Evolutionary conservation across 1,284 basidiomycete species (phyloP).

Genomic region (Crepidotus sp.): DNA sequence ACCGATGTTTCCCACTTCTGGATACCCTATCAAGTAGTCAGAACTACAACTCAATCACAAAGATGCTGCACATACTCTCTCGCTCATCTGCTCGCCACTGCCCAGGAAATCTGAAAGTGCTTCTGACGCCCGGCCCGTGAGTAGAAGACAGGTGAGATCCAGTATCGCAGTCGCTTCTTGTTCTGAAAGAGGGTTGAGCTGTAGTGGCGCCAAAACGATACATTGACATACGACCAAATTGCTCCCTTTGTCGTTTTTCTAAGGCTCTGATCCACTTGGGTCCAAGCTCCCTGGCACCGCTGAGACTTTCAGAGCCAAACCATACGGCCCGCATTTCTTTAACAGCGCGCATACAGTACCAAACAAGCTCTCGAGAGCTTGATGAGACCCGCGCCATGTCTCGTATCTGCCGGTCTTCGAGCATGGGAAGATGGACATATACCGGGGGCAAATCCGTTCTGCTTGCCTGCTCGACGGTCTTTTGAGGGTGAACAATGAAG

Average conservation of each 20-base stretch:
- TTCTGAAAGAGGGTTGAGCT: conserved; percentile 30
- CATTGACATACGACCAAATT: conserved; percentile 51
- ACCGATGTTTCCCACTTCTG: conserved; percentile 74
- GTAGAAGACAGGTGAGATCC: conserved; percentile 63
- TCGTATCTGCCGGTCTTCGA: conserved; percentile 45
- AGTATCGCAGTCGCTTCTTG: conserved; percentile 52
- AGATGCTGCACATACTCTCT: conserved; percentile 45
- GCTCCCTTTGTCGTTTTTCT: conserved; percentile 51
- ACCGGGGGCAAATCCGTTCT: conserved; percentile 38
- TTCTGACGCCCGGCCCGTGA: conserved; percentile 61
- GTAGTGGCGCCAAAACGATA: conserved; percentile 5
- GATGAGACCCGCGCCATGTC: conserved; percentile 65
- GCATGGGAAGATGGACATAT: conserved; percentile 46
- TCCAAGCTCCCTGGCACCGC: conserved; percentile 63
- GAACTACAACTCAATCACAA: conserved; percentile 13
- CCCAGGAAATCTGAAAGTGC: conserved; percentile 63
- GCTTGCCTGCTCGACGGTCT: conserved; percentile 20
- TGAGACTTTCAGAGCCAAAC: conserved; percentile 57
- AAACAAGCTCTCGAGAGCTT: conserved; percentile 58
- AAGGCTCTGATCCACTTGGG: conserved; percentile 61
- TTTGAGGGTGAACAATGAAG: conserved; percentile 40
- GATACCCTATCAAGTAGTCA: conserved; percentile 40
- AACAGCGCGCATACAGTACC: conserved; percentile 59
- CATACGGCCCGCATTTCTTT: conserved; percentile 64
- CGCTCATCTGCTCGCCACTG: conserved; percentile 70